Evolutionary conservation across 257 asterid species (phyloP).

Genomic region (Nicotiana undulata): DNA sequence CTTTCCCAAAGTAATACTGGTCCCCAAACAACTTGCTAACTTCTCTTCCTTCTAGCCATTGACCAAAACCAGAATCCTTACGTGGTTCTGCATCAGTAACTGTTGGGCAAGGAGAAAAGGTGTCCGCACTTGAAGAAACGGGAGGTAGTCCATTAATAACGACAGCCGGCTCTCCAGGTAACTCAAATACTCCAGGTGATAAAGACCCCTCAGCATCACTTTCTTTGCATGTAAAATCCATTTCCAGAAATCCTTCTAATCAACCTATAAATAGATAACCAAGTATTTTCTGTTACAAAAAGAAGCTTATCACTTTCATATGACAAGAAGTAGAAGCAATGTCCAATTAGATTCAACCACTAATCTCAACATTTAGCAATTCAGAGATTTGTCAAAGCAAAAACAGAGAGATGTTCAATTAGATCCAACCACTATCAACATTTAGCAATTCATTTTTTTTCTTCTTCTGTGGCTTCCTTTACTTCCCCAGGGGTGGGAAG

Average conservation of each 20-base stretch:
- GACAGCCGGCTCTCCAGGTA: constrained; percentile 67
- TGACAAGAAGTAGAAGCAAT: neutral
- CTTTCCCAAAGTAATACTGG: constrained; percentile 32
- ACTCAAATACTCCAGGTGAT: constrained; percentile 21
- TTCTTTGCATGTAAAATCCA: constrained; percentile 29
- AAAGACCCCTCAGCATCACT: constrained; percentile 19
- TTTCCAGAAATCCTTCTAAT: constrained; percentile 6
- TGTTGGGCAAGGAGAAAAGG: constrained; percentile 9
- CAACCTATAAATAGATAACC: neutral
- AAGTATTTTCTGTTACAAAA: neutral
- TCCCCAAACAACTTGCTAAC: constrained; percentile 41
- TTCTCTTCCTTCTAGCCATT: constrained; percentile 64
- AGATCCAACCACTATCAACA: too few species aligned
- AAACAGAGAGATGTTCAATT: neutral
- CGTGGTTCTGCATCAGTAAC: constrained; percentile 15
- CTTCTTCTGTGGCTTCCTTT: too few species aligned
- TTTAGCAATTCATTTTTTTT: too few species aligned
- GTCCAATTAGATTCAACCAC: neutral
- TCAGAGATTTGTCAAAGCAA: neutral
- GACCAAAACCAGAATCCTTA: constrained; percentile 33
- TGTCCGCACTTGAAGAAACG: constrained; percentile 13
- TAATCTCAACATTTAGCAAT: neutral
- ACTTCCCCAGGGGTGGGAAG: too few species aligned
- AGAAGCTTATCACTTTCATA: neutral
- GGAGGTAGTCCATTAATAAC: constrained; percentile 59